Evolutionary conservation across 2,329 filamentous ascomycete genomes (phyloP), one percentile per base, ranked within the genome.

Genomic region (Pseudocercospora cruenta): DNA sequence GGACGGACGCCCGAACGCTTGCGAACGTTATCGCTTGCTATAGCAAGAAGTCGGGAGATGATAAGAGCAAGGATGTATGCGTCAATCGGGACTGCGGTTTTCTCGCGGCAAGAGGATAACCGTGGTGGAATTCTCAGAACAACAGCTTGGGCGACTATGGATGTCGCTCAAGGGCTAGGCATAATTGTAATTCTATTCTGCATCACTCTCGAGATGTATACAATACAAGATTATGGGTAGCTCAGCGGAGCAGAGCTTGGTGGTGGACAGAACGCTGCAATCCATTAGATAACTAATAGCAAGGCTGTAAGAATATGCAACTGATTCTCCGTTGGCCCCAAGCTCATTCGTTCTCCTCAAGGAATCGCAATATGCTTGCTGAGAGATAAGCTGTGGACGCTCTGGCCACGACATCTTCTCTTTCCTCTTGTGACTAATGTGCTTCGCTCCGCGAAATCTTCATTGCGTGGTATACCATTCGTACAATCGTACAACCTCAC

Each of bases 401-500:
- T 36, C 33, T 36, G 10, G 12, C 33, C 10, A n/a, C 36, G 36
- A 16, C 36, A 39, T 39, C 36, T n/a, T 39, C 14, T 39, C 36
- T 39, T 16, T 39, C 16, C 16, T n/a, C 36, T 39, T 39, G 36
- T 39, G 36, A 39, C 14, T 16, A 39, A 39, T 16, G 12, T n/a
- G 12, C 36, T 39, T 39, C 14, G 36, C 36, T 54, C 9, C 22
- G 22, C 24, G 16, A 24, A 54, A 28, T n/a, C 51, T 14, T 6
- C 21, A 31, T 54, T 28, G 51, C 9, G 8, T 54, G 21, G 24
- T 10, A 22, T n/a, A 54, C 51, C 21, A 54, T 54, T 54, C 49
- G 49, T 16, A 54, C 51, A 31, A 55, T 54, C 49, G 49, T 16
- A 54, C 51, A 31, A 55, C 51, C 26, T 55, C 51, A 55, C 51